phyloP scores from a whole-genome alignment of 1,284 basidiomycete genomes.

The Leccinum griseonigrum region DNA sequence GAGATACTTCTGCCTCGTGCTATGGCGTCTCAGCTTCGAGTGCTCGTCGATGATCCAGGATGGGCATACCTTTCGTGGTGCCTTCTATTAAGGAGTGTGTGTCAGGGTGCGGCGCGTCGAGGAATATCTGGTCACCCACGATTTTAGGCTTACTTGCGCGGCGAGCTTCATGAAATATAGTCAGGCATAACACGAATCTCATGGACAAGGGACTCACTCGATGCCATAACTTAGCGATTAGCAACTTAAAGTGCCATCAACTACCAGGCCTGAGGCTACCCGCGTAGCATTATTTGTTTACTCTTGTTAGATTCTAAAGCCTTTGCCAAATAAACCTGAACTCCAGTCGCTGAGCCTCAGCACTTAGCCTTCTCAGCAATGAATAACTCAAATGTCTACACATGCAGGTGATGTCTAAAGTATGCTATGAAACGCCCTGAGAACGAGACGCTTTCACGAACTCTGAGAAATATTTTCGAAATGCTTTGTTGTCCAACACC shows the following conservation, averaged over 20 bases:
- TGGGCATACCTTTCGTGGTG: conserved; percentile 49
- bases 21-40: conserved; percentile 26
- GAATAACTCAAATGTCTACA: neutral
- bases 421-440: conserved; percentile 45
- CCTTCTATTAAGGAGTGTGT: conserved; percentile 40
- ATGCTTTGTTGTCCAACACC: conserved; percentile 78
- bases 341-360: neutral
- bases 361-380: neutral
- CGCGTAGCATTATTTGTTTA: conserved; percentile 25
- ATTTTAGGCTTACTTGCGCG: conserved; percentile 49
- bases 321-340: conserved; percentile 30
- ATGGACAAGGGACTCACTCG: conserved; percentile 34
- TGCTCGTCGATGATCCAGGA: neutral
- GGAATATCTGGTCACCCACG: conserved; percentile 37
- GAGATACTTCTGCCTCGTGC: conserved; percentile 68
- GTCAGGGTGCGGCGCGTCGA: conserved; percentile 21
- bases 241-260: conserved; percentile 20
- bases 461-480: conserved; percentile 89
- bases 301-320: conserved; percentile 33
- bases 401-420: conserved; percentile 4
- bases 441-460: conserved; percentile 72
- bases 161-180: conserved; percentile 29
- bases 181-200: conserved; percentile 1
- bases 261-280: neutral
- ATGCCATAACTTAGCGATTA: conserved; percentile 37